Percentiles rank a stretch among this genome's conserved stretches.
Evolutionary conservation across 2,329 filamentous ascomycete species (phyloP).

Genomic region (Penicillium sp.): DNA sequence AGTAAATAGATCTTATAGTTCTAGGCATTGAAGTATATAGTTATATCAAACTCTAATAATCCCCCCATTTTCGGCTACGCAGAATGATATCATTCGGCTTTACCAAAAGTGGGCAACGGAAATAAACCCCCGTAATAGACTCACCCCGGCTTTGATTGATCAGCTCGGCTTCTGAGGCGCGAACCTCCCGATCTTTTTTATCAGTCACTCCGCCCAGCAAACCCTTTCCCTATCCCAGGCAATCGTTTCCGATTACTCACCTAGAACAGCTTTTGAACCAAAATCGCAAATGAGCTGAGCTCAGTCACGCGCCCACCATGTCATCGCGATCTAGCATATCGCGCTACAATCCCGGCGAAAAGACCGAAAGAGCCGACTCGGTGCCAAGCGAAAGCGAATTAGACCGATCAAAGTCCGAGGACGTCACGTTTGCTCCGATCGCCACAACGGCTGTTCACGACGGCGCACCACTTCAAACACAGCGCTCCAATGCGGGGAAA

Average conservation of each 20-base stretch:
- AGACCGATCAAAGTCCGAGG: conserved; percentile 13
- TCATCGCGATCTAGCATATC: conserved; percentile 2
- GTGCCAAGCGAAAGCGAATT: conserved; percentile 10
- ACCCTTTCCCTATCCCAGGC: neutral
- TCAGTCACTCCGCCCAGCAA: neutral
- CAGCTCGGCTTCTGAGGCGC: conserved; percentile 13
- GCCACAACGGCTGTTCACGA: conserved; percentile 14
- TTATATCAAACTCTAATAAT: neutral
- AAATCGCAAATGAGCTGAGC: conserved; percentile 2
- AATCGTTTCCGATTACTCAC: neutral
- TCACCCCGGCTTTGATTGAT: conserved; percentile 16
- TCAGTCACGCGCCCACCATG: neutral
- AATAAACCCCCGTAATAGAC: neutral
- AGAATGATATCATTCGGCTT: conserved; percentile 1
- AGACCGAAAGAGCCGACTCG: conserved; percentile 5
- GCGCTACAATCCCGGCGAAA: conserved; percentile 10
- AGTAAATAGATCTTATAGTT: neutral
- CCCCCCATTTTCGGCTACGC: neutral
- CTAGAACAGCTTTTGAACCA: neutral
- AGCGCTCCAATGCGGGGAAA: conserved; percentile 26
- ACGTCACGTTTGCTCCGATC: conserved; percentile 25
- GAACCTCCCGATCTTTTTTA: neutral
- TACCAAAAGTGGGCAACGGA: conserved; percentile 1
- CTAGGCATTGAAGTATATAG: neutral
- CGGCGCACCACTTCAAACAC: conserved; percentile 17